Percentiles rank a stretch among this genome's conserved stretches.
These are phyloP conservation scores for Agapanthus africanus DNA, from an alignment of 106 monocot species.

Conservation along the genomic window DNA sequence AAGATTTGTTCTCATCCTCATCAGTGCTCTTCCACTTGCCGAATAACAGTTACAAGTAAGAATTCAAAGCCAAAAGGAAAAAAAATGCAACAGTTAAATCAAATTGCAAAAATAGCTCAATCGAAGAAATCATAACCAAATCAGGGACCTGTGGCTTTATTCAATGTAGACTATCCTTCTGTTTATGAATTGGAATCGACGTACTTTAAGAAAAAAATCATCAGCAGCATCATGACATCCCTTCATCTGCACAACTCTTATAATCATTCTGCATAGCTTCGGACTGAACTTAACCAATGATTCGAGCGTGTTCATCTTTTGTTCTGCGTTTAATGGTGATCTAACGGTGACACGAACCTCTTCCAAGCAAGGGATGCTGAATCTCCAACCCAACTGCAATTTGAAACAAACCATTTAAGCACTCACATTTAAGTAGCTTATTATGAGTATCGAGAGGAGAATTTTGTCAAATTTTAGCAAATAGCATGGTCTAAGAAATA, in stretches of 20 bases:
- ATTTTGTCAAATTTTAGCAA: too few relatives aligned
- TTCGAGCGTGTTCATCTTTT: slow-evolving; percentile 76
- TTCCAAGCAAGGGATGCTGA: slow-evolving; percentile 69
- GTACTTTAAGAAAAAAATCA: slow-evolving; percentile 86
- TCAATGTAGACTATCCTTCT: slow-evolving; percentile 51
- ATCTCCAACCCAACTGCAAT: slow-evolving; percentile 68
- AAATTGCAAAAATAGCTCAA: too few relatives aligned
- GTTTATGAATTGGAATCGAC: slow-evolving; percentile 54
- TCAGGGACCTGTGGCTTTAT: too few relatives aligned
- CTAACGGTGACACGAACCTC: slow-evolving; percentile 71
- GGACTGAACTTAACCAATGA: slow-evolving; percentile 47
- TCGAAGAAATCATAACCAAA: too few relatives aligned
- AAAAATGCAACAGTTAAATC: too few relatives aligned
- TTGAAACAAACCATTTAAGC: neutral
- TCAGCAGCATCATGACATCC: slow-evolving; percentile 70
- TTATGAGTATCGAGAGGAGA: too few relatives aligned
- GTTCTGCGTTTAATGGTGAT: slow-evolving; percentile 85
- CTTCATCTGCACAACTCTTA: slow-evolving; percentile 84
- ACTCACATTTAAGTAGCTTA: too few relatives aligned
- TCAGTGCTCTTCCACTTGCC: too few relatives aligned
- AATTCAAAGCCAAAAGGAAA: too few relatives aligned
- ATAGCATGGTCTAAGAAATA: too few relatives aligned
- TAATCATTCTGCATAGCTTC: slow-evolving; percentile 55
- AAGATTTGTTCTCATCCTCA: too few relatives aligned
- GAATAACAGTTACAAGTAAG: too few relatives aligned